Base-by-base conservation (phyloP, 345 rosid species). In the Odontarrhena argentea region DNA sequence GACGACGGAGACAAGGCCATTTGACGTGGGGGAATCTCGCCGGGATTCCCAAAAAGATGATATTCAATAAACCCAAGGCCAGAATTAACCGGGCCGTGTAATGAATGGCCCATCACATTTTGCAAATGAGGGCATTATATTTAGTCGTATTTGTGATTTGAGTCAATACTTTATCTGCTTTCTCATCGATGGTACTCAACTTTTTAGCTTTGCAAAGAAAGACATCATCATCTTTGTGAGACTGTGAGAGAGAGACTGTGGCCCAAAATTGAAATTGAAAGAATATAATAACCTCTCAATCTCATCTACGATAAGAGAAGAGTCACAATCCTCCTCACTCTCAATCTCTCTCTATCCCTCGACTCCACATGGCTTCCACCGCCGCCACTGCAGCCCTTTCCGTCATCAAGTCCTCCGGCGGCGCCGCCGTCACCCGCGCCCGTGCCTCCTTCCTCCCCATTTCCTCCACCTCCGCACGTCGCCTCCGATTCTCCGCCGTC, bases 271-370 rank as follows among this genome's bases (percentile, higher is more conserved):
- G 32, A 61, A 30, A 18, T 32, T 46, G 50, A 76, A 55, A 63
- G 69, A 4, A 28, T 77, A 81, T 73, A 67, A 45, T 66, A 75
- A 62, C 95, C 95, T 79, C 89, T 52, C 69, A 78, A 91, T 79
- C 89, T 52, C 69, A 78, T 80, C 83, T 59, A 62, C 78, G 95
- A 85, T 87, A 87, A 87, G 91, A 74, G 11, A 87, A 87, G 91
- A 74, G 11, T 51, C 5, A 40, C 55, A 32, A 24, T 32, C 15
- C 22, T 45, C 18, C 67, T 7, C 38, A 3, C 49, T 13, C 26
- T 7, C 37, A 28, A 4, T 14, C 11, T 30, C 44, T 38, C 28
- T 18, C 52, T 42, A 15, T 9, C 6, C 34, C 18, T 36, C 42
- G 25, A 34, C 12, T 34, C 44, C 3, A 7, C 36, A 83, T 85